Base-by-base conservation (phyloP, 2,329 filamentous ascomycete species). In the Aspergillus sojae region DNA sequence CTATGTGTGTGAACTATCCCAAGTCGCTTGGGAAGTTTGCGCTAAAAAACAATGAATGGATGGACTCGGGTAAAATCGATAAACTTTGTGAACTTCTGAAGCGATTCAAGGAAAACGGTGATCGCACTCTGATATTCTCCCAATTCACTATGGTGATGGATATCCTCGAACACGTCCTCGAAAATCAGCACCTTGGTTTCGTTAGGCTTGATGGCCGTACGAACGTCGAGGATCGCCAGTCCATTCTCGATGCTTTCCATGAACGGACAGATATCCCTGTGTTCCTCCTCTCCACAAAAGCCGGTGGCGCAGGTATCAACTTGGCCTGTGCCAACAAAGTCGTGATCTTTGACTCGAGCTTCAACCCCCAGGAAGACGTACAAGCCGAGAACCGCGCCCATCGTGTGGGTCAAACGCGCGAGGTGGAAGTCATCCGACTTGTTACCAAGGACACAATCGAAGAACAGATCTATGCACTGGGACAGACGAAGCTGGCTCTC, bases 311-410 rank as follows among this genome's bases (percentile, higher is more conserved):
- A 0, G 95, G 95, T 46, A 96, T 99, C 81, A 99, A 99, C 78
- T 81, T 99, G 60, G 95, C 94, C 9, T 92, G 91, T 41, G 95
- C 95, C 5, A 98, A 98, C 82, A 98, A 97, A 79, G 94, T 99
- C 70, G 88, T 99, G 78, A 95, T 99, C 72, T 97, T 98, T 76
- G 95, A 99, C 78, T 91, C 91, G 67, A 92, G 90, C n/a, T 97
- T 97, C 81, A 99, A 99, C 71, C 95, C 95, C 0, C 95, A 99
- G 75, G 94, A 98, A 70, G 95, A 99, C 74, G 89, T 97, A n/a
- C 95, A 99, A 77, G 95, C 95, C 0, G 95, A 98, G 82, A 98
- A 99, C 77, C 89, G 95, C 21, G 95, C 95, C 0, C 95, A 99
- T 79, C 90, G 95, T 16, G 92, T 99, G 10, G 95, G 95, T 0